phyloP scores from a whole-genome alignment of 306 rosid species.

The Inga leiocalycina region DNA sequence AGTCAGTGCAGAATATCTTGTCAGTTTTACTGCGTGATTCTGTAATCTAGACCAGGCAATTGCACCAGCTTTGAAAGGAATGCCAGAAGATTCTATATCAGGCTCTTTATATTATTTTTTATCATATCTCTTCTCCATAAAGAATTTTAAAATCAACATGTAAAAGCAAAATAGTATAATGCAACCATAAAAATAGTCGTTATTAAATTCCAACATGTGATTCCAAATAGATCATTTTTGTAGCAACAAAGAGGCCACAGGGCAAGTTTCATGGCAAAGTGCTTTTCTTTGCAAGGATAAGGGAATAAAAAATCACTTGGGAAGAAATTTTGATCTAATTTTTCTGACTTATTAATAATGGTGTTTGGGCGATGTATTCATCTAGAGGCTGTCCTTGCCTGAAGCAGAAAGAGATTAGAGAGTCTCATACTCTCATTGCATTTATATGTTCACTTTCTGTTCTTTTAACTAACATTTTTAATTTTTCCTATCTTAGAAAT shows the following conservation, averaged over 20 bases:
- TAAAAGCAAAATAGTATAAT: no score
- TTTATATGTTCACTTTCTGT: neutral
- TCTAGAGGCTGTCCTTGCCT: neutral
- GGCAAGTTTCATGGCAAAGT: neutral
- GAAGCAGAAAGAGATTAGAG: neutral
- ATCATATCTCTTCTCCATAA: no score
- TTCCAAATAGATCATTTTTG: no score
- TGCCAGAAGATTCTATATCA: no score
- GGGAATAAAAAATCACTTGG: neutral
- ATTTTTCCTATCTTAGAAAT: neutral
- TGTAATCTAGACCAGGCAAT: no score
- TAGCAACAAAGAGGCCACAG: neutral
- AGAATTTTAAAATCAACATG: no score
- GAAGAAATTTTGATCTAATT: neutral
- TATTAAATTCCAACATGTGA: no score
- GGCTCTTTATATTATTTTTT: no score
- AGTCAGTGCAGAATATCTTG: no score
- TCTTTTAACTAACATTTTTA: neutral
- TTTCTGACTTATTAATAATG: neutral
- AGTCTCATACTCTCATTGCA: neutral
- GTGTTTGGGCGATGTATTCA: neutral
- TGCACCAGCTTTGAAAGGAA: no score
- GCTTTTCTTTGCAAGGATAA: neutral
- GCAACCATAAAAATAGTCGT: no score
- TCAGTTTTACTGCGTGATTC: no score